Evolutionary conservation across 768 basidiomycete species (phyloP).

Genomic region (Lentinus brumalis): DNA sequence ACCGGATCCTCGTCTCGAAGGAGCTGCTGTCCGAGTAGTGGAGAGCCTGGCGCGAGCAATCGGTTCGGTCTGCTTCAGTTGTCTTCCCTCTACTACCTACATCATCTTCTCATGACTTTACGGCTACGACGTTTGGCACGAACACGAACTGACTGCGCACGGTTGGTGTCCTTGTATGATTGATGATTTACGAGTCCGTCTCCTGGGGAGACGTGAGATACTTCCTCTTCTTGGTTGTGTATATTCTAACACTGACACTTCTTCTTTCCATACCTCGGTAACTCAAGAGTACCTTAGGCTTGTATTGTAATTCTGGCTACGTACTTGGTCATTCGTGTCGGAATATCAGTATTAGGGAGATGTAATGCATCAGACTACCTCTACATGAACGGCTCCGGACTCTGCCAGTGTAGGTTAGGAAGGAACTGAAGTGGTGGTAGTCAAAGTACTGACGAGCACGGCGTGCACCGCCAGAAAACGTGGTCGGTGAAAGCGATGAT

Average conservation of each 20-base stretch:
- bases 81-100: too few relatives aligned
- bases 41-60: not conserved
- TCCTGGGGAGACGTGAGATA: not conserved
- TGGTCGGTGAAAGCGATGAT: too few relatives aligned
- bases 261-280: not conserved
- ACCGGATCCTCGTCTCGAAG: conserved; percentile 77
- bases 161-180: not conserved
- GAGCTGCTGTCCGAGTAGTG: conserved; percentile 25
- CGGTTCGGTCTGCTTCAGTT: not conserved
- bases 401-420: too few relatives aligned
- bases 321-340: not conserved
- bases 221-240: not conserved
- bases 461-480: too few relatives aligned
- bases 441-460: too few relatives aligned
- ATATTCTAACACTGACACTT: not conserved
- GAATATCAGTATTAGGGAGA: not conserved
- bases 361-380: too few relatives aligned
- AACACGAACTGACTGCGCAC: too few relatives aligned
- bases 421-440: too few relatives aligned
- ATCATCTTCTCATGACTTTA: not conserved
- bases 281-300: not conserved
- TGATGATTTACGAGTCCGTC: not conserved
- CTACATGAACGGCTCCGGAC: too few relatives aligned
- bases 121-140: not conserved
- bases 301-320: not conserved